Percentiles rank a stretch among this genome's conserved stretches.
Evolutionary conservation across 768 basidiomycete genomes (phyloP).

Genomic region (Rhizopogon salebrosus): DNA sequence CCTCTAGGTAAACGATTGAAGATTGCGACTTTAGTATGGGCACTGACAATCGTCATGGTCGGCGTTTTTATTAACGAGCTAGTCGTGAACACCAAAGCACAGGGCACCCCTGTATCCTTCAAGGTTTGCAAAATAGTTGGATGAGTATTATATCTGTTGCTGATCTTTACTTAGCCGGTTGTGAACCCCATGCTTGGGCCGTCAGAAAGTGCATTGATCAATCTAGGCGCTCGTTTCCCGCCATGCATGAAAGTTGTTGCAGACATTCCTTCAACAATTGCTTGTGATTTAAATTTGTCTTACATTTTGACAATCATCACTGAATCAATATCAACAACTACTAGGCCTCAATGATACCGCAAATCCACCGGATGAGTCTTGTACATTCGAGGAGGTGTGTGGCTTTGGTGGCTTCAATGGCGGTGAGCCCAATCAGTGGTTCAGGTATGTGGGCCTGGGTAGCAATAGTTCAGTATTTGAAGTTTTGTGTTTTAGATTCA

Average conservation of each 20-base stretch:
- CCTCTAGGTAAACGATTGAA: constrained; percentile 1
- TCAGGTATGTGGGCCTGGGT: constrained; percentile 30
- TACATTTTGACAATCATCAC: constrained; percentile 3
- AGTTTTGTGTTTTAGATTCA: constrained; percentile 48
- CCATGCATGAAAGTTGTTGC: constrained; percentile 82
- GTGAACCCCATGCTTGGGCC: constrained; percentile 93
- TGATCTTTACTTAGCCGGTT: constrained; percentile 46
- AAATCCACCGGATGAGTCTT: constrained; percentile 65
- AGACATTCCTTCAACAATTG: constrained; percentile 50
- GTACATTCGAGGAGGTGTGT: constrained; percentile 79
- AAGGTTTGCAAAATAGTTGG: constrained; percentile 44
- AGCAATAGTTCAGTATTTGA: constrained; percentile 42
- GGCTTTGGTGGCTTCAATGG: constrained; percentile 74
- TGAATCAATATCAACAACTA: constrained; percentile 4
- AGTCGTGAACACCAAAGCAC: constrained; percentile 64
- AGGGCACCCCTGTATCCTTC: constrained; percentile 82
- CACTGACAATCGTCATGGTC: constrained; percentile 60
- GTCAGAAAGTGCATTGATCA: constrained; percentile 75
- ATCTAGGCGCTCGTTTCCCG: constrained; percentile 87
- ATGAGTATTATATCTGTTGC: background rate
- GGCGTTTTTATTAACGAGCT: constrained; percentile 82
- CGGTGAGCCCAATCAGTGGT: constrained; percentile 49
- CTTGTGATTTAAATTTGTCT: constrained; percentile 41
- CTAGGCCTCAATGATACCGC: constrained; percentile 79
- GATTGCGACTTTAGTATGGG: constrained; percentile 44